phyloP scores from a whole-genome alignment of 768 basidiomycete genomes.

The Pleurotus giganteus region DNA sequence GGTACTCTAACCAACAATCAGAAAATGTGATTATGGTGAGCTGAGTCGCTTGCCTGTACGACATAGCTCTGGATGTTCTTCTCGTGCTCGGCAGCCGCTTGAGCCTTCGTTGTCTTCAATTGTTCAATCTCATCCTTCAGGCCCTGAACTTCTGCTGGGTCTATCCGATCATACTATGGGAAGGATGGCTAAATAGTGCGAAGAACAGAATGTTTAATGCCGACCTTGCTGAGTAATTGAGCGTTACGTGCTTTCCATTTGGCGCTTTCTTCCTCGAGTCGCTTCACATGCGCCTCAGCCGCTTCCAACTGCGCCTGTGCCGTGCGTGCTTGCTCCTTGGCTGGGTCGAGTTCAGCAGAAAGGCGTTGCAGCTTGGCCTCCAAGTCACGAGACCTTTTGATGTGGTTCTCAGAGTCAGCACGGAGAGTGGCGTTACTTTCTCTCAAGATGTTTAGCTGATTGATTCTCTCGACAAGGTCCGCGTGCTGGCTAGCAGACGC shows the following conservation, averaged over 20 bases:
- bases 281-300: constrained; percentile 59
- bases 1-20: constrained; percentile 31
- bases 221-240: constrained; percentile 78
- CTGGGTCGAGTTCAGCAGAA: constrained; percentile 66
- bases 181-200: constrained; percentile 5
- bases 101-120: constrained; percentile 41
- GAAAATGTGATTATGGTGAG: neutral
- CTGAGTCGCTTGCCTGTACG: constrained; percentile 25
- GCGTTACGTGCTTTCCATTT: constrained; percentile 84
- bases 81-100: constrained; percentile 27
- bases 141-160: constrained; percentile 79
- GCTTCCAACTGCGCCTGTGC: constrained; percentile 76
- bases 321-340: constrained; percentile 65
- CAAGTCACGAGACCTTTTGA: constrained; percentile 66
- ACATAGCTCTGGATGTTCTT: constrained; percentile 24
- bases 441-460: constrained; percentile 80
- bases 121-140: constrained; percentile 70
- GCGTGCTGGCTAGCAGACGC: constrained; percentile 77
- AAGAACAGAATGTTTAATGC: constrained; percentile 4
- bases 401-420: constrained; percentile 68
- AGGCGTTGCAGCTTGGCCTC: constrained; percentile 60
- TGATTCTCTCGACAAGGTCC: constrained; percentile 83
- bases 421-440: constrained; percentile 88
- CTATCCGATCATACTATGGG: constrained; percentile 79
- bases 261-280: constrained; percentile 73